phyloP scores from a whole-genome alignment of 805 yeast species.

The Schizosaccharomyces lindneri region DNA sequence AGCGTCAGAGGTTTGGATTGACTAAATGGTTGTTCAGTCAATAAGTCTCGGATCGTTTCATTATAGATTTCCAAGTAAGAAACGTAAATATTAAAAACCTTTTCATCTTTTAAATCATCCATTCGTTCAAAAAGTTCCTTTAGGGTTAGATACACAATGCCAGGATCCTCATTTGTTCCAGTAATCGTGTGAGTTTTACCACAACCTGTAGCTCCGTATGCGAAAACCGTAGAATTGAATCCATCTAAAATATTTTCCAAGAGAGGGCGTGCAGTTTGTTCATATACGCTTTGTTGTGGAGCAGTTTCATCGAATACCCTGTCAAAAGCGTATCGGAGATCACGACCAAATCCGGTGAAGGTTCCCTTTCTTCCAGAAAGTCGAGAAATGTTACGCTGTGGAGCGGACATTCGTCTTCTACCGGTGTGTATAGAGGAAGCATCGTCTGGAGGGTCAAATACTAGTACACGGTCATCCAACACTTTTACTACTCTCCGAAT shows the following conservation, averaged over 20 bases:
- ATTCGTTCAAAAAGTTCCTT: conserved; percentile 21
- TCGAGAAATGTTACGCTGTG: not conserved
- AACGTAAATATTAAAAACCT: conserved; percentile 15
- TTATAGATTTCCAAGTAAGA: conserved; percentile 68
- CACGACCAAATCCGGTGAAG: not conserved
- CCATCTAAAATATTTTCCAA: not conserved
- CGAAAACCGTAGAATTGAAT: conserved; percentile 1
- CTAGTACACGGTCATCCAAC: not conserved
- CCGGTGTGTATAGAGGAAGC: not conserved
- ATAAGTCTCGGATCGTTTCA: conserved; percentile 50
- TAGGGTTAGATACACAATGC: conserved; percentile 34
- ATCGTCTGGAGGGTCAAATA: conserved; percentile 1
- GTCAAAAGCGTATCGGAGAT: conserved; percentile 1
- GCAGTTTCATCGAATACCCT: conserved; percentile 2
- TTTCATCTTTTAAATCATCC: conserved; percentile 15
- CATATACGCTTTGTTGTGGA: not conserved
- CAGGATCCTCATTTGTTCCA: conserved; percentile 22
- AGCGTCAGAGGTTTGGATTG: conserved; percentile 44
- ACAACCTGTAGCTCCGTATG: conserved; percentile 3
- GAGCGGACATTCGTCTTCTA: not conserved
- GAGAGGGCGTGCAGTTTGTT: not conserved
- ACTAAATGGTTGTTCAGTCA: conserved; percentile 14
- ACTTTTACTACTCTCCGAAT: conserved; percentile 1
- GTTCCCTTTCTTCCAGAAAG: not conserved
- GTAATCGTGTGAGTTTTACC: conserved; percentile 2